Evolutionary conservation across 257 asterid genomes (phyloP).

Genomic region (Primulina eburnea): DNA sequence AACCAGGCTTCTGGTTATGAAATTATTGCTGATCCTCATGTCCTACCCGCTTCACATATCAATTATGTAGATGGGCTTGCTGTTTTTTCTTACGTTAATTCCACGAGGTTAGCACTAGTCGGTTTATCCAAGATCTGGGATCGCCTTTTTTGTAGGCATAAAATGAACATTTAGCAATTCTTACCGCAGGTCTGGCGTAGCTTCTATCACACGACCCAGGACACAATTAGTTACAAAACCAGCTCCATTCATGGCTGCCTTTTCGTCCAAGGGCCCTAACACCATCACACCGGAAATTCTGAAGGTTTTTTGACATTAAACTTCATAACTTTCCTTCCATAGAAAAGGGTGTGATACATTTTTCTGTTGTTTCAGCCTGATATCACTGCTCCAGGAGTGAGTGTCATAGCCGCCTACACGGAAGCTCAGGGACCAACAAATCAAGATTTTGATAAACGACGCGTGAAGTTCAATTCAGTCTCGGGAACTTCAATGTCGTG

Average conservation of each 20-base stretch:
- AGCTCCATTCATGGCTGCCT: conserved; percentile 88
- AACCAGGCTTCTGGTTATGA: conserved; percentile 65
- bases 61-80: conserved; percentile 68
- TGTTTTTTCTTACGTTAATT: conserved; percentile 45
- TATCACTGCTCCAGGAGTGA: conserved; percentile 94
- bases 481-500: conserved; percentile 99
- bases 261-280: conserved; percentile 80
- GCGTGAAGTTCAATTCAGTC: conserved; percentile 51
- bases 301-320: conserved; percentile 45
- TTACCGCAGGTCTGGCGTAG: conserved; percentile 51
- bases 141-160: background rate
- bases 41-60: conserved; percentile 81
- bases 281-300: conserved; percentile 67
- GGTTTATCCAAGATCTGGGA: background rate
- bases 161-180: background rate
- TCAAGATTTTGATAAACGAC: conserved; percentile 56
- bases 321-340: background rate
- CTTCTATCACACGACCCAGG: conserved; percentile 48
- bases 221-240: conserved; percentile 65
- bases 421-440: conserved; percentile 71
- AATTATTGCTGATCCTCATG: conserved; percentile 78
- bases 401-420: conserved; percentile 76
- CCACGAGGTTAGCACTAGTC: conserved; percentile 46
- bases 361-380: conserved; percentile 62
- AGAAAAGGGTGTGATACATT: background rate